Evolutionary conservation across 306 rosid species (phyloP).

Genomic region (cucumber (Cucumis sativus)): Cucumber_9930_V3 NC_026656.2:13734501-13735000

Average conservation of each 20-base stretch:
- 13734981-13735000: conserved; percentile 74
- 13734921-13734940: too few species aligned
- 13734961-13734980: conserved; percentile 47
- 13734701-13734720: too few species aligned
- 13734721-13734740: conserved; percentile 17
- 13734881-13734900: conserved; percentile 36
- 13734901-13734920: neutral
- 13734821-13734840: conserved; percentile 46
- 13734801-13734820: conserved; percentile 78
- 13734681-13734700: too few species aligned
- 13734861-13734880: conserved; percentile 86
- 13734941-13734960: neutral
- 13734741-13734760: conserved; percentile 61
- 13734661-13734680: too few species aligned
- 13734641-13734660: too few species aligned
- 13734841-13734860: conserved; percentile 64
- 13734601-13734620: too few species aligned
- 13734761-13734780: conserved; percentile 66
- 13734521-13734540: too few species aligned
- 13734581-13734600: too few species aligned
- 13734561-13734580: too few species aligned
- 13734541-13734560: too few species aligned
- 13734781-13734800: conserved; percentile 81
- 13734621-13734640: too few species aligned
- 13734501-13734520: too few species aligned